These are phyloP conservation scores for Aphanomyces astaci DNA, from an alignment of 352 stramenopile genomes.

Conservation along the genomic window DNA sequence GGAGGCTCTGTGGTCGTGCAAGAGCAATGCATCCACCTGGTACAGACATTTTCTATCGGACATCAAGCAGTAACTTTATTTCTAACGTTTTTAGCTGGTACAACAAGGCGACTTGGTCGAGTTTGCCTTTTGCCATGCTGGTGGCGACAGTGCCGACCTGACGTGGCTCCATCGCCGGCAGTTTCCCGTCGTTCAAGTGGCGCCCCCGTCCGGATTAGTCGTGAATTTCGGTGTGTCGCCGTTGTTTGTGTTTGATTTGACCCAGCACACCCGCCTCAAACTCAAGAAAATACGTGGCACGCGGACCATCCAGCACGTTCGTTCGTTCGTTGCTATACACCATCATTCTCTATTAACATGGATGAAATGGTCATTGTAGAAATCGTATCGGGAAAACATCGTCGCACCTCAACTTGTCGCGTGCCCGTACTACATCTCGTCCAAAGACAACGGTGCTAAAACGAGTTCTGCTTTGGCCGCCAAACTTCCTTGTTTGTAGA, in stretches of 20 bases:
- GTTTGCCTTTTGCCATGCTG: not conserved
- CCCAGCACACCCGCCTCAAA: not conserved
- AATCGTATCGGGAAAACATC: constrained; percentile 21
- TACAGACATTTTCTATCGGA: not conserved
- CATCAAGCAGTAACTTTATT: not conserved
- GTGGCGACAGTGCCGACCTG: not conserved
- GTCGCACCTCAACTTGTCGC: not conserved
- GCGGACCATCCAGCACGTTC: not conserved
- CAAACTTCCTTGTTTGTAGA: too few relatives aligned
- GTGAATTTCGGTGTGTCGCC: not conserved
- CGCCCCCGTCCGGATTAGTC: not conserved
- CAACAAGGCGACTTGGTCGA: constrained; percentile 2
- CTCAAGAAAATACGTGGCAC: not conserved
- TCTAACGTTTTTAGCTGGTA: not conserved
- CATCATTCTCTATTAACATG: too few relatives aligned
- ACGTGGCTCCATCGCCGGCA: not conserved
- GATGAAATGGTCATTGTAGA: too few relatives aligned
- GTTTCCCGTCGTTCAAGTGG: not conserved
- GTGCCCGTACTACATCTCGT: not conserved
- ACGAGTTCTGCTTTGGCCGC: too few relatives aligned
- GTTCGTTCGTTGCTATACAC: too few relatives aligned
- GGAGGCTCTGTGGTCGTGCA: not conserved
- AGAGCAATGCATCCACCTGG: constrained; percentile 4
- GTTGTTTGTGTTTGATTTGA: not conserved
- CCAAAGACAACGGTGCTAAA: not conserved